Evolutionary conservation across 208 protist genomes (phyloP).

Genomic region (Crithidia acanthocephali): DNA sequence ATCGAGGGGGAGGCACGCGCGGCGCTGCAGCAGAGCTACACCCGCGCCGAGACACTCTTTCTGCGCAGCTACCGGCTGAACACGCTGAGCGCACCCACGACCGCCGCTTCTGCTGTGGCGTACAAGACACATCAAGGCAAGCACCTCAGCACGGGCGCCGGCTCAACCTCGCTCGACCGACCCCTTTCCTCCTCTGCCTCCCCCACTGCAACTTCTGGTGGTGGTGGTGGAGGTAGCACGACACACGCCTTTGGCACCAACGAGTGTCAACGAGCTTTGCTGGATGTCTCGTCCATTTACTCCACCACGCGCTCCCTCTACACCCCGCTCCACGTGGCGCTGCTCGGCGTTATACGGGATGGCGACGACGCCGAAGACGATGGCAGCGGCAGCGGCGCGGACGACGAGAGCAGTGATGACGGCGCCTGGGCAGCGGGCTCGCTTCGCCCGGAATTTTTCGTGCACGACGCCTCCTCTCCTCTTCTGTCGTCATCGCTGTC

Average conservation of each 20-base stretch:
- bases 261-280: conserved; percentile 25
- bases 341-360: conserved; percentile 59
- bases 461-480: too few species aligned
- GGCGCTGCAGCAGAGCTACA: conserved; percentile 29
- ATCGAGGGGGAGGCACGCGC: conserved; percentile 40
- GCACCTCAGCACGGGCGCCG: too few species aligned
- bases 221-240: neutral
- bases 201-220: neutral
- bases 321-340: conserved; percentile 69
- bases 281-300: conserved; percentile 40
- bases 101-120: neutral
- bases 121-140: too few species aligned
- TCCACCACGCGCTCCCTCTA: conserved; percentile 51
- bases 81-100: neutral
- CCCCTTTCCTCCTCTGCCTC: too few species aligned
- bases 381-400: neutral
- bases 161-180: too few species aligned
- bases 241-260: conserved; percentile 21
- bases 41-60: conserved; percentile 16
- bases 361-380: conserved; percentile 32
- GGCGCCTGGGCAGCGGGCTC: too few species aligned
- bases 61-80: conserved; percentile 23
- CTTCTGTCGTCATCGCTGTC: neutral
- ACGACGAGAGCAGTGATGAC: neutral
- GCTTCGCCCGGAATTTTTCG: too few species aligned